Base-by-base conservation (phyloP, 1,284 basidiomycete genomes). In the Pascua sp. region DNA sequence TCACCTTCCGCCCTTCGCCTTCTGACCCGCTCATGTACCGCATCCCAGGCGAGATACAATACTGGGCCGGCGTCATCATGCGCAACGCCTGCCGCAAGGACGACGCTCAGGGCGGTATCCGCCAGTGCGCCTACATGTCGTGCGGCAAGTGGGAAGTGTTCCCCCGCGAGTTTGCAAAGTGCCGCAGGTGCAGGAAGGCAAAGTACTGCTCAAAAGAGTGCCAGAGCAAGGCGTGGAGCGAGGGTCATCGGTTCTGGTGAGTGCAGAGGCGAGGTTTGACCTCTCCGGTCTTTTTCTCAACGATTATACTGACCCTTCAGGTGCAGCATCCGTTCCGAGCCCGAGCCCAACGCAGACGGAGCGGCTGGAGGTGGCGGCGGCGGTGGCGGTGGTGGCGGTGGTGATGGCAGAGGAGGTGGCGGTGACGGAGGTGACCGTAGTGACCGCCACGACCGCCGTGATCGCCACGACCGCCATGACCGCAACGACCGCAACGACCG, bases 21-120 rank as follows among this genome's bases (percentile, higher is more conserved):
- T 85, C 85, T 1, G 90, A 93, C 71, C 83, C 83, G 36, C 84
- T 86, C 64, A 79, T 90, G 58, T 83, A 84, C 8, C 85, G 85
- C 41, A 81, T 98, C 7, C 91, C 93, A 0, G 81, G 82, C 18
- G 94, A 98, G 76, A 96, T 98, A 51, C 92, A 98, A 78, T 98
- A 97, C 72, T 98, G 95, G 96, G 95, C 95, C 0, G 93, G 94
- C 4, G 95, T 98, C 12, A 97, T 98, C 70, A 98, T 98, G 95
- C 84, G 96, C 52, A 98, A 98, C 73, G 95, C 96, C 8, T 98
- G 95, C 78, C 82, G 95, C 72, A 98, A 98, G 81, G 95, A 98
- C 71, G 94, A 97, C 61, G 85, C 81, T 49, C 80, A 89, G 46
- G 92, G 92, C 59, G 96, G 96, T 5, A 94, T 98, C 62, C 80